Evolutionary conservation across 2,329 filamentous ascomycete genomes (phyloP), one percentile per base, ranked within the genome.

Genomic region (Phaeoacremonium minimum): DNA sequence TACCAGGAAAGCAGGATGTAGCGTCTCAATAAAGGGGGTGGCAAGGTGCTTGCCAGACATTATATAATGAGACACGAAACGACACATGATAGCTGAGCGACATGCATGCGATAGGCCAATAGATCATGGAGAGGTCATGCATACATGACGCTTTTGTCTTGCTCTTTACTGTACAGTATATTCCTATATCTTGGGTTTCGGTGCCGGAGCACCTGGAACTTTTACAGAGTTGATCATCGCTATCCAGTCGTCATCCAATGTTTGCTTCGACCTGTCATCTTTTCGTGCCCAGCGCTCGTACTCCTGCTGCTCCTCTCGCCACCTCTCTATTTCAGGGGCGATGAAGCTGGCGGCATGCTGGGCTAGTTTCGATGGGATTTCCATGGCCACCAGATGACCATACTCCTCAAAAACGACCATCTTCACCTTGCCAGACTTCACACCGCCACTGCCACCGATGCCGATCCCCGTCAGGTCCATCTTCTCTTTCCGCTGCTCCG

Each of bases 351-450:
- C 73, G 0, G 75, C 71, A 14, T 73, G 58, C 40, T 74, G 66
- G 2, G 87, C 90, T 43, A 82, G 85, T 50, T 77, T 68, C 3
- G 51, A 64, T 0, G 86, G 85, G 28, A 76, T 74, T 60, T 95
- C 89, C 77, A 95, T 86, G 0, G 90, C 84, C 18, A 96, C 77
- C 29, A 96, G 60, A 58, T 97, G 91, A 0, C 90, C 88, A 6
- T 73, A 69, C 0, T 73, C 73, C 18, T 83, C 63, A 7, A 93
- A 60, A 13, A 78, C 66, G 5, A 86, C 72, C 45, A 80, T 71
- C 38, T 68, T 71, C 3, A 95, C 89, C 31, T 79, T 69, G 0
- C 85, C 87, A 11, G 73, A 73, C n/a, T 61, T 58, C 4, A 56
- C 67, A 32, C 84, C 75, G 14, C 87, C 77, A 46, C 79, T 84